phyloP scores from a whole-genome alignment of 164 flowering plant genomes.

The Brasenia schreberi region DNA sequence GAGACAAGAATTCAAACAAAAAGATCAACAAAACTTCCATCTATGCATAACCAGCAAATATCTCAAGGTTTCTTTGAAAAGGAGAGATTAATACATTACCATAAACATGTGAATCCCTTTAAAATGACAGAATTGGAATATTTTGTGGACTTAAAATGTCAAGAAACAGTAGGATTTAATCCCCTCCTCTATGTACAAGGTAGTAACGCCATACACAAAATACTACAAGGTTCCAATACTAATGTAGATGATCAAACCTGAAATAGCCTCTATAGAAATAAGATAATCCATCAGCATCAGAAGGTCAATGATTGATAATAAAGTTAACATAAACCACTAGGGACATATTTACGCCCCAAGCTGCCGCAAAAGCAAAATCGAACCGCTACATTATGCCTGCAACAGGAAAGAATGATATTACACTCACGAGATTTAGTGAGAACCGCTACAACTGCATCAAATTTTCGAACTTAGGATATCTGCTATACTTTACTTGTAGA shows the following conservation, averaged over 20 bases:
- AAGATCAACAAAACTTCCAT: neutral
- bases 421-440: neutral
- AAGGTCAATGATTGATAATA: neutral
- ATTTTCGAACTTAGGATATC: too few species aligned
- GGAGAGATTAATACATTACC: neutral
- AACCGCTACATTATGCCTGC: too few species aligned
- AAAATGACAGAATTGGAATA: neutral
- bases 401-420: neutral
- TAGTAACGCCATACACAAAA: too few species aligned
- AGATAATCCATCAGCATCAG: neutral
- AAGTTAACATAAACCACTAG: neutral
- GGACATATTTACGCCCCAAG: too few species aligned
- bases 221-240: too few species aligned
- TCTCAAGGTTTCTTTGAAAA: neutral
- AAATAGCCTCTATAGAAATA: neutral
- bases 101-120: neutral
- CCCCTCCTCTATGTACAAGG: neutral
- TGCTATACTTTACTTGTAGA: too few species aligned
- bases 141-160: neutral
- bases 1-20: neutral
- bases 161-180: neutral
- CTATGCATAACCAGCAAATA: neutral
- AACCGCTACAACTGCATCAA: too few species aligned
- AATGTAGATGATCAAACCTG: neutral
- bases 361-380: too few species aligned